A percentile compares a stretch with the other conserved stretches of the same genome.
These are phyloP conservation scores for Clavariopsis aquatica DNA, from an alignment of 495 filamentous ascomycete species.

Conservation along the genomic window DNA sequence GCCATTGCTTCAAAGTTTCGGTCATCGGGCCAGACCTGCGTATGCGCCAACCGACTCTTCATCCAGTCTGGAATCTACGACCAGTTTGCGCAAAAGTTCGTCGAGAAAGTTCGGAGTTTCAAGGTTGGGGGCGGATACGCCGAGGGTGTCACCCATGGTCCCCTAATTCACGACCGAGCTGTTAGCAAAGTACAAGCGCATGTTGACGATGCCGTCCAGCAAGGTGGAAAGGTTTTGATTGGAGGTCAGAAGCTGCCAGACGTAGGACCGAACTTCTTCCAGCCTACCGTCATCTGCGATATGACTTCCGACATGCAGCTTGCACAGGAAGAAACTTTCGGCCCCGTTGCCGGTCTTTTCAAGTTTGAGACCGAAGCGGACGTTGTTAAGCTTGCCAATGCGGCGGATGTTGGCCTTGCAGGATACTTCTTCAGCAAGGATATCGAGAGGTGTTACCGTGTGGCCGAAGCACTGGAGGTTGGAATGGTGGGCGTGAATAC, in stretches of 20 bases:
- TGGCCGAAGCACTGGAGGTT: constrained; percentile 54
- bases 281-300: constrained; percentile 53
- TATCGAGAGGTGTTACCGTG: constrained; percentile 50
- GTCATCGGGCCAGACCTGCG: constrained; percentile 71
- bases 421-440: constrained; percentile 55
- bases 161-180: constrained; percentile 50
- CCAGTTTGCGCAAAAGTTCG: constrained; percentile 47
- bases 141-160: constrained; percentile 49
- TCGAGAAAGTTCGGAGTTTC: constrained; percentile 47
- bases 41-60: constrained; percentile 72
- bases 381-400: constrained; percentile 54
- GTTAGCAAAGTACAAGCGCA: constrained; percentile 45
- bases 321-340: constrained; percentile 60
- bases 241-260: constrained; percentile 47
- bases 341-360: constrained; percentile 56
- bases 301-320: constrained; percentile 52
- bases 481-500: constrained; percentile 60
- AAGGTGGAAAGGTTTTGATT: constrained; percentile 49
- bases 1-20: constrained; percentile 67
- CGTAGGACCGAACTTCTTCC: constrained; percentile 53
- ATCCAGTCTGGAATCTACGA: constrained; percentile 58
- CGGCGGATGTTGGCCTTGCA: constrained; percentile 53
- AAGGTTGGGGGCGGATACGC: constrained; percentile 49
- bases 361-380: constrained; percentile 55
- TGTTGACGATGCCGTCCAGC: constrained; percentile 45